Conservation (phyloP, 2,329 filamentous ascomycete genomes). For the Colletotrichum eleusines region DNA sequence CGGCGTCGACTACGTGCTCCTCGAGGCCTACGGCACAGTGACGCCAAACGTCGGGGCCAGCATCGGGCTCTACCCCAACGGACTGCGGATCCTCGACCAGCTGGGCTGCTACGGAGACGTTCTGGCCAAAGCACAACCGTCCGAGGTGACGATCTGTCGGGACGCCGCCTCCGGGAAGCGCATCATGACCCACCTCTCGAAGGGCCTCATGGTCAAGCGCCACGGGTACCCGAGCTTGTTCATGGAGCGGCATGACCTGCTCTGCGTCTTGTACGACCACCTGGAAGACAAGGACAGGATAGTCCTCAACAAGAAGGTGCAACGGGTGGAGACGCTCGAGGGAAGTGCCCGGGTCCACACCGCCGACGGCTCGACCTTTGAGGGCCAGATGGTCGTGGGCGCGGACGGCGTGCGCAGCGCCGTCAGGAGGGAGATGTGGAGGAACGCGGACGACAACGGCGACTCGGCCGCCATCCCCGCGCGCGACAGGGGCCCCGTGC, state of each 20-base stretch:
- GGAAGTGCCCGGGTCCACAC: constrained; percentile 48
- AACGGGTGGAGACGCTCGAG: constrained; percentile 25
- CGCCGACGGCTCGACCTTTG: constrained; percentile 47
- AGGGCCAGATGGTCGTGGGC: constrained; percentile 53
- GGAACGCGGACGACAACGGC: constrained; percentile 29
- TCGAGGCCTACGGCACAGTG: constrained; percentile 58
- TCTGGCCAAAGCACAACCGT: constrained; percentile 9
- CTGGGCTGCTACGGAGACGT: constrained; percentile 53
- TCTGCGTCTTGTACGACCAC: constrained; percentile 51
- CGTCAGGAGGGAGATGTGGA: constrained; percentile 49
- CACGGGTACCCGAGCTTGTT: constrained; percentile 51
- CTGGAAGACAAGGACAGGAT: constrained; percentile 48
- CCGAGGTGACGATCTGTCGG: constrained; percentile 13
- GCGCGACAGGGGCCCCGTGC: constrained; percentile 17
- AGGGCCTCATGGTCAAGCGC: constrained; percentile 27
- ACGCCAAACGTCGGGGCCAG: constrained; percentile 61
- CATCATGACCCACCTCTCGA: constrained; percentile 25
- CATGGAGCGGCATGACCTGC: constrained; percentile 52
- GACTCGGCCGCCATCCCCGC: constrained; percentile 32
- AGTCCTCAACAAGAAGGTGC: constrained; percentile 40
- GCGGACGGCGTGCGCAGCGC: constrained; percentile 57
- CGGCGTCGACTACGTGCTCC: constrained; percentile 61
- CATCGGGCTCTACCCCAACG: constrained; percentile 59
- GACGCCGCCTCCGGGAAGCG: constrained; percentile 25
- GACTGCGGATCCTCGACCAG: constrained; percentile 62